Evolutionary conservation across 768 basidiomycete genomes (phyloP).

Genomic region (Pholiota conissans): DNA sequence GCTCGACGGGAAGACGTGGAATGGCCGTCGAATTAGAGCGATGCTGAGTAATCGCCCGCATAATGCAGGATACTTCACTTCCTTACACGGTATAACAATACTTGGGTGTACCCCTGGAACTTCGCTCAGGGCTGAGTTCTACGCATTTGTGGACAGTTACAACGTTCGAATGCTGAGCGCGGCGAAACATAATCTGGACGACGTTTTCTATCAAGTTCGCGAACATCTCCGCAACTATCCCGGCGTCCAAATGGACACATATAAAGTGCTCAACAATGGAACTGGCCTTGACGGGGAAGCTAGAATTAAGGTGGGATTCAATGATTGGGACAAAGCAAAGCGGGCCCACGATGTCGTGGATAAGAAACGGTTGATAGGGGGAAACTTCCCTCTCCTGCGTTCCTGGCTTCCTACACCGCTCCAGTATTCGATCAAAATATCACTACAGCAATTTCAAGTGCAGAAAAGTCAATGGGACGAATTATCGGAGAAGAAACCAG

Average conservation of each 20-base stretch:
- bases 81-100: slow-evolving; percentile 40
- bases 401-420: slow-evolving; percentile 47
- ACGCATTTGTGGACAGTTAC: slow-evolving; percentile 28
- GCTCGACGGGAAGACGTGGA: slow-evolving; percentile 41
- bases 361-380: slow-evolving; percentile 16
- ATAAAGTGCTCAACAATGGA: slow-evolving; percentile 11
- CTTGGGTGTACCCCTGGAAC: slow-evolving; percentile 35
- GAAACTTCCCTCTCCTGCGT: slow-evolving; percentile 33
- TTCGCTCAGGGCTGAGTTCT: slow-evolving; percentile 23
- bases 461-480: slow-evolving; percentile 51
- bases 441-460: slow-evolving; percentile 47
- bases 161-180: slow-evolving; percentile 10
- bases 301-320: slow-evolving; percentile 44
- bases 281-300: slow-evolving; percentile 8
- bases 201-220: slow-evolving; percentile 3
- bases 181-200: slow-evolving; percentile 8
- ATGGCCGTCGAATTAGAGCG: slow-evolving; percentile 44
- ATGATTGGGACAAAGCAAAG: slow-evolving; percentile 48
- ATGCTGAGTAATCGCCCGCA: slow-evolving; percentile 42
- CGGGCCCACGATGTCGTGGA: slow-evolving; percentile 35
- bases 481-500: slow-evolving; percentile 38
- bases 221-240: slow-evolving; percentile 2
- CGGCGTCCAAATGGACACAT: slow-evolving; percentile 18
- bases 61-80: too few species aligned
- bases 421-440: slow-evolving; percentile 50